Percentiles rank a stretch among this genome's conserved stretches.
These are phyloP conservation scores for Aspergillus ibericus DNA, from an alignment of 2,329 filamentous ascomycete genomes.

Conservation along the genomic window DNA sequence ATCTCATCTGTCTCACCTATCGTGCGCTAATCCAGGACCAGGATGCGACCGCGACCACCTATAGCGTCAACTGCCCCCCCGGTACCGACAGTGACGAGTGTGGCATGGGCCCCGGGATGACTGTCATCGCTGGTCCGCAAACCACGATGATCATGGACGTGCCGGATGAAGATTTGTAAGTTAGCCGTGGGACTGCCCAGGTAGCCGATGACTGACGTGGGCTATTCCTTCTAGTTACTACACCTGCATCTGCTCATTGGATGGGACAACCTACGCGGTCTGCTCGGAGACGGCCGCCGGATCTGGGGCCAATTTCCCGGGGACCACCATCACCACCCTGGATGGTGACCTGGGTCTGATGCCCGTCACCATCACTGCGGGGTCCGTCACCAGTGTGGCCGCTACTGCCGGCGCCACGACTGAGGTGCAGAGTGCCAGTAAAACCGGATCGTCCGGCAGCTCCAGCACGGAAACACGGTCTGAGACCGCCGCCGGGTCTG, in stretches of 20 bases:
- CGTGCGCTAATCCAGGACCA: not conserved
- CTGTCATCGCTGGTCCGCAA: slow-evolving; percentile 18
- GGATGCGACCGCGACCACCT: slow-evolving; percentile 28
- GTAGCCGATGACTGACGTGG: not conserved
- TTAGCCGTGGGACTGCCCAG: not conserved
- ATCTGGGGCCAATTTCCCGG: slow-evolving; percentile 14
- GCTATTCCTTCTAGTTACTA: slow-evolving; percentile 9
- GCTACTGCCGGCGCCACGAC: not conserved
- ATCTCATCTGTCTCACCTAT: not conserved
- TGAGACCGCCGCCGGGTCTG: not conserved
- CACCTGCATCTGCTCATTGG: slow-evolving; percentile 19
- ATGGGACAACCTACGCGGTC: slow-evolving; percentile 16
- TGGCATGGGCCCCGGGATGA: slow-evolving; percentile 30
- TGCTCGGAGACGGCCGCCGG: slow-evolving; percentile 20
- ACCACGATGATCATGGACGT: slow-evolving; percentile 14
- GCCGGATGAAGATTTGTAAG: slow-evolving; percentile 10
- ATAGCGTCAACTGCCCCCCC: slow-evolving; percentile 25
- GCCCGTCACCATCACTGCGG: slow-evolving; percentile 26
- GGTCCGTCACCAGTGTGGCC: slow-evolving; percentile 8
- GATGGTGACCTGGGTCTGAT: slow-evolving; percentile 12
- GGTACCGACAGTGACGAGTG: slow-evolving; percentile 25
- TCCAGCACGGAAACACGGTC: not conserved
- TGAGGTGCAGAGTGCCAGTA: not conserved
- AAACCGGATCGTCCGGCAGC: not conserved
- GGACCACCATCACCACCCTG: slow-evolving; percentile 12